Percentiles rank a stretch among this genome's conserved stretches.
phyloP scores from a whole-genome alignment of 192 early-diverging fungal species.

The Obelidium mucronatum region DNA sequence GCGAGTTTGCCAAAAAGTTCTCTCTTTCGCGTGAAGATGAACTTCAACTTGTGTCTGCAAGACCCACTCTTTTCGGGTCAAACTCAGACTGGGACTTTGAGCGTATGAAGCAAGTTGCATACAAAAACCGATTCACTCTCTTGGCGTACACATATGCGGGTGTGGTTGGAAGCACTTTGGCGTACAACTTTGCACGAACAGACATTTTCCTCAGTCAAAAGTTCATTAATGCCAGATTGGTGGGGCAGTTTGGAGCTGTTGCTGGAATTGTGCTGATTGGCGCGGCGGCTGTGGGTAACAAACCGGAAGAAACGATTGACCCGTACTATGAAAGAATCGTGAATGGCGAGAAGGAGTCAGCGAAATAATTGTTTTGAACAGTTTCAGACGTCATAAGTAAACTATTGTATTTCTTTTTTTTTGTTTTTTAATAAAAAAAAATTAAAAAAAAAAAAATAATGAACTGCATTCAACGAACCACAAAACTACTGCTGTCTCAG shows the following conservation, averaged over 20 bases:
- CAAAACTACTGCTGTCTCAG: neutral
- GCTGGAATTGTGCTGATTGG: conserved; percentile 23
- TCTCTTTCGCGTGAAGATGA: conserved; percentile 32
- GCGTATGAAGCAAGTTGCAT: neutral
- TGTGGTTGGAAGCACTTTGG: conserved; percentile 10
- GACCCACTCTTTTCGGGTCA: neutral
- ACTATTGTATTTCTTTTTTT: neutral
- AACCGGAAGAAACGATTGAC: neutral
- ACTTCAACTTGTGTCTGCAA: neutral
- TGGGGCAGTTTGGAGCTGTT: conserved; percentile 30
- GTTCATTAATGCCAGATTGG: conserved; percentile 26
- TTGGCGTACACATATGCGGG: conserved; percentile 12
- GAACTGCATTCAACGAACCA: too few relatives aligned
- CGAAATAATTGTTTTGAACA: neutral
- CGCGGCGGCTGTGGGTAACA: conserved; percentile 4
- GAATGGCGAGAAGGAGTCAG: conserved; percentile 1
- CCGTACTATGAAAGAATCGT: conserved; percentile 25
- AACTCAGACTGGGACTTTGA: neutral
- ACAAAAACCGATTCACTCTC: conserved; percentile 11
- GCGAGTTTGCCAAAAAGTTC: conserved; percentile 38
- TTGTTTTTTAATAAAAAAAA: too few relatives aligned
- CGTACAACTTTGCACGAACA: conserved; percentile 14
- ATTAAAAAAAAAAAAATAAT: too few relatives aligned
- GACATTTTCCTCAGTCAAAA: conserved; percentile 26
- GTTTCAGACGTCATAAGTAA: neutral